Evolutionary conservation across 192 early-diverging fungal species (phyloP).

Genomic region (Rhizoclosmatium globosum): DNA sequence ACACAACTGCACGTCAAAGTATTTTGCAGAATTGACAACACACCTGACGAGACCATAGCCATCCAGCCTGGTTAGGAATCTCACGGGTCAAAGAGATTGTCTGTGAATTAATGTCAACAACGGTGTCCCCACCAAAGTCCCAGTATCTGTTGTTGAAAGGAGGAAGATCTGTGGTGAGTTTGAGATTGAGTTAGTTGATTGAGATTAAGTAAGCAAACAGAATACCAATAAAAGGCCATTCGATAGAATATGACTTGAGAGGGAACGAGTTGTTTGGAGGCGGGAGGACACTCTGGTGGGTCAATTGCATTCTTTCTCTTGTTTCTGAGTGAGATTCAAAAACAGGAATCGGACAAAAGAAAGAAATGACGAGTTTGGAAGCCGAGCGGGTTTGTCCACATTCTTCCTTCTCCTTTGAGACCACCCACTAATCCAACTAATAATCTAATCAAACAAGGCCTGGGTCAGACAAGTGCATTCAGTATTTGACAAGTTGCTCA

Average conservation of each 20-base stretch:
- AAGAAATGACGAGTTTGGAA: too few relatives aligned
- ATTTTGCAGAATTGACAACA: not conserved
- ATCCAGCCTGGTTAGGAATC: slow-evolving; percentile 77
- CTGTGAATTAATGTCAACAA: slow-evolving; percentile 81
- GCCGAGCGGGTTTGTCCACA: too few relatives aligned
- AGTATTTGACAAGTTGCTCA: too few relatives aligned
- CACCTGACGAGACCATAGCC: slow-evolving; percentile 71
- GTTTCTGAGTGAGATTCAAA: too few relatives aligned
- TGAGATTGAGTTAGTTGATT: not conserved
- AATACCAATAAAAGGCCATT: slow-evolving; percentile 13
- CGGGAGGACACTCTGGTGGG: not conserved
- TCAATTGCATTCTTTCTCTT: too few relatives aligned
- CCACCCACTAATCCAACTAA: too few relatives aligned
- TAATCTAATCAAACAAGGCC: too few relatives aligned
- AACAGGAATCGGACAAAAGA: too few relatives aligned
- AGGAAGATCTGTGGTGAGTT: not conserved
- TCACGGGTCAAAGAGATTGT: slow-evolving; percentile 86
- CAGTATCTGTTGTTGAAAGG: slow-evolving; percentile 70
- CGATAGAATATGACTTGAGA: slow-evolving; percentile 5
- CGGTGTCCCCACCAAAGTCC: slow-evolving; percentile 92
- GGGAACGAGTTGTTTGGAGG: not conserved
- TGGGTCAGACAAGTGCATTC: too few relatives aligned
- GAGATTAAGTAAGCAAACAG: not conserved
- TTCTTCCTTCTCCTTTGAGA: too few relatives aligned
- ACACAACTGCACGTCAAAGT: not conserved